Percentiles rank a stretch among this genome's conserved stretches.
Conservation (phyloP, 2,329 filamentous ascomycete species). For the Diaporthe destruens region DNA sequence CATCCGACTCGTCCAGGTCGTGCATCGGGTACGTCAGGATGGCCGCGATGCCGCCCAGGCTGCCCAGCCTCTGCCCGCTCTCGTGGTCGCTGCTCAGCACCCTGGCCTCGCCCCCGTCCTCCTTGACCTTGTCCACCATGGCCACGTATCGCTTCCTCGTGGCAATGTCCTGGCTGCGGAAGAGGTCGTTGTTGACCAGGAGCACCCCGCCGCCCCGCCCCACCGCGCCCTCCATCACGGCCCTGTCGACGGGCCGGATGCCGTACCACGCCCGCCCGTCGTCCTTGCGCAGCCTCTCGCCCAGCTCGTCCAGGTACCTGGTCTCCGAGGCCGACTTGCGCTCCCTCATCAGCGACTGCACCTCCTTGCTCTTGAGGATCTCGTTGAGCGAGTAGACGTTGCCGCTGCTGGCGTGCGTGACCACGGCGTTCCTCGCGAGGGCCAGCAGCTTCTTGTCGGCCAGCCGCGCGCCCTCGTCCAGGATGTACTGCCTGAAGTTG, state of each 20-base stretch:
- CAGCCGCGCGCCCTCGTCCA: conserved; percentile 68
- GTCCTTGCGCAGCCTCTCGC: conserved; percentile 81
- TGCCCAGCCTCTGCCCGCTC: conserved; percentile 87
- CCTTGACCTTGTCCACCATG: conserved; percentile 89
- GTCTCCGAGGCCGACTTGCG: conserved; percentile 91
- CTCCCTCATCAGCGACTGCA: conserved; percentile 81
- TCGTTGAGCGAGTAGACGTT: conserved; percentile 91
- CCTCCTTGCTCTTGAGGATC: conserved; percentile 84
- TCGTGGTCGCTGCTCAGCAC: conserved; percentile 96
- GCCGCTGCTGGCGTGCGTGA: conserved; percentile 87
- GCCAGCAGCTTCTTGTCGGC: conserved; percentile 77
- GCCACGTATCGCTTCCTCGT: conserved; percentile 84
- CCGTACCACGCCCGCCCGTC: conserved; percentile 95
- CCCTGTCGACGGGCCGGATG: conserved; percentile 81
- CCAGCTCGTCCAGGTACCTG: conserved; percentile 85
- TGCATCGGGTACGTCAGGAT: conserved; percentile 89
- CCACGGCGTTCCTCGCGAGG: conserved; percentile 72
- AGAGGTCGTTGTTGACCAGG: conserved; percentile 88
- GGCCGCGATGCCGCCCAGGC: conserved; percentile 87
- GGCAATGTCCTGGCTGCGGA: conserved; percentile 83
- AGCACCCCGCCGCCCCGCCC: conserved; percentile 87
- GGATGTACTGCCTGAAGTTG: conserved; percentile 81
- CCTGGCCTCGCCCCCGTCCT: conserved; percentile 86
- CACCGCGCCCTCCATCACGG: conserved; percentile 88
- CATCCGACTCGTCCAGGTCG: conserved; percentile 81